phyloP scores from a whole-genome alignment of 2,329 filamentous ascomycete genomes.

The Torrubiellomyces zombiae region DNA sequence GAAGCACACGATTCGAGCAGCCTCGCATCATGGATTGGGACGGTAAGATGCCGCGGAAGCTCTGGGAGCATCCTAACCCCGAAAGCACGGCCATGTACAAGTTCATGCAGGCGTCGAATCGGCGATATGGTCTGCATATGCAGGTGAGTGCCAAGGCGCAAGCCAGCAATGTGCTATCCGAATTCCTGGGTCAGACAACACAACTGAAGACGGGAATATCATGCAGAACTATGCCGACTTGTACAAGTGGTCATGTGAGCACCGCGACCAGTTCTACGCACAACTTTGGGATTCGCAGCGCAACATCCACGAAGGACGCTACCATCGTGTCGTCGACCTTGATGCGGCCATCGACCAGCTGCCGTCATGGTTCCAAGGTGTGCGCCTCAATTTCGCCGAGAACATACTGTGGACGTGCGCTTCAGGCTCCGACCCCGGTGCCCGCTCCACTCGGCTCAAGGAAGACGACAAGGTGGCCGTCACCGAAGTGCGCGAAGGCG shows the following conservation, averaged over 20 bases:
- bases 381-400: conserved; percentile 62
- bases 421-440: conserved; percentile 21
- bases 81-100: conserved; percentile 46
- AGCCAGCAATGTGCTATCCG: too few relatives aligned
- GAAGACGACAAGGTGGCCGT: conserved; percentile 54
- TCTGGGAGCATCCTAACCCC: conserved; percentile 51
- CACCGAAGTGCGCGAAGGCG: conserved; percentile 58
- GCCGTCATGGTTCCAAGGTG: conserved; percentile 62
- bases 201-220: not conserved
- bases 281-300: conserved; percentile 43
- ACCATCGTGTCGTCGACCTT: conserved; percentile 49
- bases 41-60: conserved; percentile 39
- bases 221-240: conserved; percentile 49
- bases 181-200: not conserved
- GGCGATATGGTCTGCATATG: conserved; percentile 36
- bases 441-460: conserved; percentile 40
- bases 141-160: conserved; percentile 25
- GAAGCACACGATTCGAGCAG: too few relatives aligned
- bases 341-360: conserved; percentile 50
- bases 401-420: conserved; percentile 52
- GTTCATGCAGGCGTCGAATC: conserved; percentile 51
- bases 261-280: conserved; percentile 47
- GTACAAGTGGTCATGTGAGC: conserved; percentile 49
- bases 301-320: conserved; percentile 46
- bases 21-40: too few relatives aligned